These are phyloP conservation scores for Penicillium steckii DNA, from an alignment of 495 filamentous ascomycete species.

Conservation along the genomic window DNA sequence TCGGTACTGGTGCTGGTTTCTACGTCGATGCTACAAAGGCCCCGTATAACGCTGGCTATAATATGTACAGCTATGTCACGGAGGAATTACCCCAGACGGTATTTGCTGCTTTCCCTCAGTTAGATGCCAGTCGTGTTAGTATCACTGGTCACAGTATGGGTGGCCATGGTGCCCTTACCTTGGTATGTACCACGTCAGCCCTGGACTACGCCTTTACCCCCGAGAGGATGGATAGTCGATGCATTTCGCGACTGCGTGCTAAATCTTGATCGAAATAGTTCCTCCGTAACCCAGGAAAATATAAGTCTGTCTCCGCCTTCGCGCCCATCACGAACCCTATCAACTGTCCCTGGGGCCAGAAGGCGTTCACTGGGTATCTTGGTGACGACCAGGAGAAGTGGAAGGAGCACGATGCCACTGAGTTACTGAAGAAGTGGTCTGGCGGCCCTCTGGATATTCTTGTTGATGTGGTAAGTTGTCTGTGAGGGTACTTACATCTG, in stretches of 20 bases:
- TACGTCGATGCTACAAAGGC: conserved; percentile 85
- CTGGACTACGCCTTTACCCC: too few species aligned
- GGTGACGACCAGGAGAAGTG: conserved; percentile 72
- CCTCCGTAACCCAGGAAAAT: conserved; percentile 85
- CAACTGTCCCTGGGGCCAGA: conserved; percentile 89
- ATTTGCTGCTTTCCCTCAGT: conserved; percentile 60
- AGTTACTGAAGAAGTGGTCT: conserved; percentile 75
- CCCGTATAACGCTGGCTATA: conserved; percentile 73
- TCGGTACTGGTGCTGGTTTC: conserved; percentile 88
- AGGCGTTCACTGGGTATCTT: conserved; percentile 90
- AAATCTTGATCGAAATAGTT: conserved; percentile 45
- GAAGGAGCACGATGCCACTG: conserved; percentile 90
- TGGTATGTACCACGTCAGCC: conserved; percentile 45
- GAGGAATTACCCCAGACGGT: conserved; percentile 75
- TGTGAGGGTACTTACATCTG: too few species aligned
- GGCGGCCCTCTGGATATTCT: conserved; percentile 65
- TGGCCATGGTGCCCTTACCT: conserved; percentile 88
- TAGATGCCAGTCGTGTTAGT: conserved; percentile 67
- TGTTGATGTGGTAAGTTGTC: conserved; percentile 79
- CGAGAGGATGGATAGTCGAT: too few species aligned
- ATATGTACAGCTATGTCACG: conserved; percentile 91
- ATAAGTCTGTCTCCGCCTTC: conserved; percentile 83
- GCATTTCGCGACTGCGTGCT: not conserved
- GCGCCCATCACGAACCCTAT: conserved; percentile 89
- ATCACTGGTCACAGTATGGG: conserved; percentile 97